Percentiles rank a stretch among this genome's conserved stretches.
phyloP scores from a whole-genome alignment of 2,329 filamentous ascomycete genomes.

The Xylariaceae sp. region DNA sequence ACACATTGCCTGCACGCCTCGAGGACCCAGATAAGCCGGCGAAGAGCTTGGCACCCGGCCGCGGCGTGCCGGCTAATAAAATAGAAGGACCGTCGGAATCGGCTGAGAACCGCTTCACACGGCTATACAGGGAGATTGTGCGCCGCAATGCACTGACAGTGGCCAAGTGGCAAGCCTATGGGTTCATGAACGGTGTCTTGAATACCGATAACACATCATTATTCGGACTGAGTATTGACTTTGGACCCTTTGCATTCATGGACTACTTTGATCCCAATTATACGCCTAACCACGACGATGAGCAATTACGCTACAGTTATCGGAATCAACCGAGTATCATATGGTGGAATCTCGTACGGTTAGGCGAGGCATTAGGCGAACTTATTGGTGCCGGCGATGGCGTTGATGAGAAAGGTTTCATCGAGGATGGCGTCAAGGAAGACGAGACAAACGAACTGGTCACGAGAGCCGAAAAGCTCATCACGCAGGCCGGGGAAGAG shows the following conservation, averaged over 20 bases:
- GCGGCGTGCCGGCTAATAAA: slow-evolving; percentile 52
- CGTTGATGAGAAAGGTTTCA: slow-evolving; percentile 69
- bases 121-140: slow-evolving; percentile 82
- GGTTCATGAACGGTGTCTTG: slow-evolving; percentile 98
- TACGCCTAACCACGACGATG: slow-evolving; percentile 95
- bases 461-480: slow-evolving; percentile 76
- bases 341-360: slow-evolving; percentile 95
- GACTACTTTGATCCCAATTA: slow-evolving; percentile 94
- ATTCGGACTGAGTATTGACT: slow-evolving; percentile 84
- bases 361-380: slow-evolving; percentile 86
- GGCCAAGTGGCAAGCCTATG: slow-evolving; percentile 93
- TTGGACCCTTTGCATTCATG: slow-evolving; percentile 95
- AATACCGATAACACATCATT: slow-evolving; percentile 98
- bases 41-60: slow-evolving; percentile 42
- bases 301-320: slow-evolving; percentile 82
- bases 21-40: slow-evolving; percentile 48
- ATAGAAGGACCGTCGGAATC: slow-evolving; percentile 64
- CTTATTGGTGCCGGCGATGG: slow-evolving; percentile 71
- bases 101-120: slow-evolving; percentile 80
- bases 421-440: slow-evolving; percentile 65
- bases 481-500: slow-evolving; percentile 76
- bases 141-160: slow-evolving; percentile 83
- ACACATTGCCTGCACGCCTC: slow-evolving; percentile 64
- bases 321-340: slow-evolving; percentile 92
- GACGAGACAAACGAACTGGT: slow-evolving; percentile 67